A percentile compares a stretch with the other conserved stretches of the same genome.
Evolutionary conservation across 805 yeast species (phyloP).

Genomic region (Candida coleopterorum): DNA sequence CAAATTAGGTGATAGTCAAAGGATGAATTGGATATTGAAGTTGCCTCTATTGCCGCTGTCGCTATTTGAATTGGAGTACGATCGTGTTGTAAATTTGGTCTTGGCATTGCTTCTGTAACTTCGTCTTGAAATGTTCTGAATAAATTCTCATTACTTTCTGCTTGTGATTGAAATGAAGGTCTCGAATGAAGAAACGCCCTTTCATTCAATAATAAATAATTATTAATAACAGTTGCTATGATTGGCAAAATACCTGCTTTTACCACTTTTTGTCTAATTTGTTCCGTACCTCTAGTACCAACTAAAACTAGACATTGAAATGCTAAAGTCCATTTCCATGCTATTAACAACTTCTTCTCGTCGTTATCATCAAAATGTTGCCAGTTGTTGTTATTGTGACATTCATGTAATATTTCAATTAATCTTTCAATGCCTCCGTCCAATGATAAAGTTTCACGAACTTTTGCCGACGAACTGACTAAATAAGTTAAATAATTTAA

Average conservation of each 20-base stretch:
- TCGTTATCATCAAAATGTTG: conserved; percentile 29
- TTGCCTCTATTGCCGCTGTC: conserved; percentile 12
- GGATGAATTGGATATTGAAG: conserved; percentile 9
- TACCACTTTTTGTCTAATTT: conserved; percentile 78
- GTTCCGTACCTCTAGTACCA: conserved; percentile 91
- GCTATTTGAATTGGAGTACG: conserved; percentile 8
- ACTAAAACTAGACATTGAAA: conserved; percentile 88
- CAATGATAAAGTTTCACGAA: conserved; percentile 78
- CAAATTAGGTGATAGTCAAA: conserved; percentile 24
- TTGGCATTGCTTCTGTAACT: background rate
- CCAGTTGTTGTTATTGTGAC: conserved; percentile 41
- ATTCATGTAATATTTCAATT: conserved; percentile 79
- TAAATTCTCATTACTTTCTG: conserved; percentile 2
- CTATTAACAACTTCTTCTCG: conserved; percentile 53
- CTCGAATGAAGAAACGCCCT: conserved; percentile 28
- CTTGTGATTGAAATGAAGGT: conserved; percentile 10
- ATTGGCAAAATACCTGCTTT: conserved; percentile 90
- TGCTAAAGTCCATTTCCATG: conserved; percentile 97
- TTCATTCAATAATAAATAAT: conserved; percentile 53
- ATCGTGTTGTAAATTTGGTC: conserved; percentile 2
- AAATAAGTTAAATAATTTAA: conserved; percentile 84
- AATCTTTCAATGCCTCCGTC: conserved; percentile 93
- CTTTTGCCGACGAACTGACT: conserved; percentile 80
- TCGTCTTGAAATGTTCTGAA: conserved; percentile 6
- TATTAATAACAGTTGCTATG: conserved; percentile 87